Evolutionary conservation across 2,329 filamentous ascomycete genomes (phyloP).

Genomic region (Scortechinia acanthostroma): DNA sequence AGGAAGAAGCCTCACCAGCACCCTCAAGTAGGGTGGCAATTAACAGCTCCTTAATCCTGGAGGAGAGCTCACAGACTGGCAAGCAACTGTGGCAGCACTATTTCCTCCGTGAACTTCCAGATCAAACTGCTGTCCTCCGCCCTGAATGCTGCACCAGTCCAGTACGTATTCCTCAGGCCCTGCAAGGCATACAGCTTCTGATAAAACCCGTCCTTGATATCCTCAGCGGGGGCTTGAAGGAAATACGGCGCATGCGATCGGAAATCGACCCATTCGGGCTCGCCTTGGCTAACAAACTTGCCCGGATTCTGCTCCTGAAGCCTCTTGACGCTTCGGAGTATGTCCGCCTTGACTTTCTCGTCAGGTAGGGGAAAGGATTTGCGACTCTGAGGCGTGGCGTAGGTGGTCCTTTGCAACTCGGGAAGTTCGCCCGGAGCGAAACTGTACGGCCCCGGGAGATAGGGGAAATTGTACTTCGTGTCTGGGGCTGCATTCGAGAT

Average conservation of each 20-base stretch:
- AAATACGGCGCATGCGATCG: conserved; percentile 14
- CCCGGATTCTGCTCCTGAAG: neutral
- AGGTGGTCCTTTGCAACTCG: neutral
- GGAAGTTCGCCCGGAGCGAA: neutral
- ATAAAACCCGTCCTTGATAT: conserved; percentile 23
- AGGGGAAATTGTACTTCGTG: neutral
- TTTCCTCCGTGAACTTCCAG: neutral
- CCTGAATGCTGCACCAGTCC: conserved; percentile 20
- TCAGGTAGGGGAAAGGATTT: neutral
- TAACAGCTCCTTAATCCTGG: conserved; percentile 3
- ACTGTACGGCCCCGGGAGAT: neutral
- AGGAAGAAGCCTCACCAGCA: too few species aligned
- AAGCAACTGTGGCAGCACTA: neutral
- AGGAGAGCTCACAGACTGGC: too few species aligned
- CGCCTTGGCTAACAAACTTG: conserved; percentile 8
- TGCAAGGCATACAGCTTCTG: conserved; percentile 24
- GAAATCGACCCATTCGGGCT: conserved; percentile 8
- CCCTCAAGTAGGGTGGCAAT: conserved; percentile 4
- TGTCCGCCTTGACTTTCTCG: neutral
- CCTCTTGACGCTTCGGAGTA: neutral
- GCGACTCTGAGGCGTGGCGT: too few species aligned
- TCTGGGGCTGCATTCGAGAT: neutral
- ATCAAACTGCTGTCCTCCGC: neutral
- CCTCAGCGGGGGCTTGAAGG: conserved; percentile 14
- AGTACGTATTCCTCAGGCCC: conserved; percentile 27